phyloP scores from a whole-genome alignment of 257 asterid species.

The Jaltomata sinuosa region DNA sequence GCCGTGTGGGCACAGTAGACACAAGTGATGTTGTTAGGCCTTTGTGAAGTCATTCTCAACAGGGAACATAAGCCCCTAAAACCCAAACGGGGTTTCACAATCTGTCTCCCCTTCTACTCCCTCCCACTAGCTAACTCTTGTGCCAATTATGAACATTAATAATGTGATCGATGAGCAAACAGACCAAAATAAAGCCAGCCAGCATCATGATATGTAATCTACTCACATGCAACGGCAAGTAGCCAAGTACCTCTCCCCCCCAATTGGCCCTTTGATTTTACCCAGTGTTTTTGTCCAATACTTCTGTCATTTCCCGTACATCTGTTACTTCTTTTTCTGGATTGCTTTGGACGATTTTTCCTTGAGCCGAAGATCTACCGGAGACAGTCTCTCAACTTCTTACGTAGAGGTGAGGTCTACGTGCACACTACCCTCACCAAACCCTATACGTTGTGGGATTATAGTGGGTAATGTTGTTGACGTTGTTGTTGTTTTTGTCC shows the following conservation, averaged over 20 bases:
- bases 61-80: background rate
- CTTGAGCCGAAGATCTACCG: no score
- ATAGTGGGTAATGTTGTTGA: no score
- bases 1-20: background rate
- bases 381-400: no score
- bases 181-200: background rate
- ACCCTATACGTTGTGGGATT: no score
- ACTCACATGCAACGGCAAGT: background rate
- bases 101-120: constrained; percentile 6
- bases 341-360: no score
- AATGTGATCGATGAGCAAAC: background rate
- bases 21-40: constrained; percentile 3
- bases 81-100: constrained; percentile 2
- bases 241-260: background rate
- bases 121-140: background rate
- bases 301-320: no score
- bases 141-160: background rate
- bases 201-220: background rate
- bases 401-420: no score
- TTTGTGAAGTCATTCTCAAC: constrained; percentile 12
- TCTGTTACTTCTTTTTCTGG: no score
- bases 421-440: no score
- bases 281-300: constrained; percentile 5
- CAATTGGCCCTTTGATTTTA: background rate
- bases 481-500: no score